Evolutionary conservation across 108 stramenopile species (phyloP), one percentile per base, ranked within the genome.

Genomic region (Fragilariopsis cylindrus): DNA sequence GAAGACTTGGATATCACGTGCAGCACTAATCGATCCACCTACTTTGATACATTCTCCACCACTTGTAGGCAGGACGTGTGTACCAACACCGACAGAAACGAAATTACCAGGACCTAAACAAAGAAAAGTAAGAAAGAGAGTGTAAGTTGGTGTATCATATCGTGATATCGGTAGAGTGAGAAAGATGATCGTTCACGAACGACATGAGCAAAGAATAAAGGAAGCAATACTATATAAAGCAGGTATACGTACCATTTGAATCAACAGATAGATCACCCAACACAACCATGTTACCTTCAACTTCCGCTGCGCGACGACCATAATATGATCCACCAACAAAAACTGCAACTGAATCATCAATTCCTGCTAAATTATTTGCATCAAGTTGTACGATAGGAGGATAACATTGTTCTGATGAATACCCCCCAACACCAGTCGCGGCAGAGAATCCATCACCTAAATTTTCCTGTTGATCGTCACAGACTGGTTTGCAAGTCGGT

Each of bases 241-340:
- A 21, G 21, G 21, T 21, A 21, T 30, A 30, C 30, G 30, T 30
- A 30, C 74, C 74, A 48, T 2, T 62, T 9, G 54, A 1, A 13
- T 54, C 74, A 3, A 75, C 44, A 41, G 44, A 5, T n/a, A 77
- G 60, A 41, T 77, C 43, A 6, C 76, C 76, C 8, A 70, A 41
- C 3, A 77, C 70, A 16, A 77, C 76, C 15, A 71, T 11, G 46
- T 77, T 77, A 40, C 76, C 76, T 64, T 77, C 76, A 16, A 77
- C 58, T 47, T 77, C 76, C 30, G 76, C 63, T 4, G 69, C 69
- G 18, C 15, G 4, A 7, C 9, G 42, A 5, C 57, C 49, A 13
- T 8, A 54, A 49, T 60, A 70, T 50, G 42, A 53, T 18, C 69
- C 69, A 43, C 76, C 76, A 6, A 70, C 69, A 19, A 77, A 66